Conservation (phyloP, 257 asterid genomes). For the Gardenia jasminoides region DNA sequence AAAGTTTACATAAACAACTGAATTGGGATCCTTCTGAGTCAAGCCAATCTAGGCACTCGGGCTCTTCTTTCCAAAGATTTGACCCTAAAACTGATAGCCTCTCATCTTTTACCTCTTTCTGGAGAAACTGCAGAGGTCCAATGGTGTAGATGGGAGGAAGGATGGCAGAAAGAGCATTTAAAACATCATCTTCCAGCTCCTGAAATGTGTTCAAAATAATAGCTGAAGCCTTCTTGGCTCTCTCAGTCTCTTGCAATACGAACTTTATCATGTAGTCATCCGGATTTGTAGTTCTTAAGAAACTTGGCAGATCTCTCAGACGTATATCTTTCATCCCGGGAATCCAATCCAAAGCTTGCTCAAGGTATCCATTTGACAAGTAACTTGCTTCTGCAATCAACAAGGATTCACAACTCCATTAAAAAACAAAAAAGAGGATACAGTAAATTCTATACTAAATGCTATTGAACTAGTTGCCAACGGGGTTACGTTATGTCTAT, state of each 20-base stretch:
- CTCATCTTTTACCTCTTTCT: constrained; percentile 13
- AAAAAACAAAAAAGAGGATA: background rate
- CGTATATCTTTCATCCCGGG: constrained; percentile 29
- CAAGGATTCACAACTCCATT: background rate
- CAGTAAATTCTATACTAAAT: background rate
- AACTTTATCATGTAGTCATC: constrained; percentile 12
- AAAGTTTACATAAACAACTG: constrained; percentile 39
- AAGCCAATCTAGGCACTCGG: constrained; percentile 33
- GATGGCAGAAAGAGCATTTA: constrained; percentile 16
- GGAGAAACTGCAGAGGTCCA: constrained; percentile 31
- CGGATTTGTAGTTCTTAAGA: constrained; percentile 32
- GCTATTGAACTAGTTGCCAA: background rate
- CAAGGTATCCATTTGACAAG: constrained; percentile 30
- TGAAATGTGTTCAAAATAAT: constrained; percentile 28
- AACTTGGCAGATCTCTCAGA: constrained; percentile 28
- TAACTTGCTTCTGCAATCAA: constrained; percentile 22
- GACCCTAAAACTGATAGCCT: constrained; percentile 15
- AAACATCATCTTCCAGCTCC: constrained; percentile 19
- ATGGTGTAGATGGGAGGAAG: constrained; percentile 22
- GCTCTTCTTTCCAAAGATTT: constrained; percentile 43
- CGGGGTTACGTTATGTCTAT: background rate
- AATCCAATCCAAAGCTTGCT: constrained; percentile 29
- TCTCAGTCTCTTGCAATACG: constrained; percentile 19
- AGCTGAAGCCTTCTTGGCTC: constrained; percentile 23
- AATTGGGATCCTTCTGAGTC: constrained; percentile 22